Evolutionary conservation across 352 stramenopile species (phyloP).

Genomic region (Pythium rishiriense): DNA sequence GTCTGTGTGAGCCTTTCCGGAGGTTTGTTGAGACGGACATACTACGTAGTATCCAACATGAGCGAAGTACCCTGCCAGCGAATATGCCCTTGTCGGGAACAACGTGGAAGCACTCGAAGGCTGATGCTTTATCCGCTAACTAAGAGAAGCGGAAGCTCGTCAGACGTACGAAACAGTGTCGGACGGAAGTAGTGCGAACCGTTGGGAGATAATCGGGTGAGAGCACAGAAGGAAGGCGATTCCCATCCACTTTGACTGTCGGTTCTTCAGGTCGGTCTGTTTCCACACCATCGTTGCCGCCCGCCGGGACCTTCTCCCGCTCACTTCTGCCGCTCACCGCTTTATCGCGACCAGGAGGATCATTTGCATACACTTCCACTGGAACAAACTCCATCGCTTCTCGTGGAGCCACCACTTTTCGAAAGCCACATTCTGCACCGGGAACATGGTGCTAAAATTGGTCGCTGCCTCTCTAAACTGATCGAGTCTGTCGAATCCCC

Average conservation of each 20-base stretch:
- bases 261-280: neutral
- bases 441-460: neutral
- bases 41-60: too few relatives aligned
- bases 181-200: conserved; percentile 19
- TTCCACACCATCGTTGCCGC: conserved; percentile 1
- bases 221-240: conserved; percentile 19
- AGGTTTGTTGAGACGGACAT: too few relatives aligned
- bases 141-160: conserved; percentile 3
- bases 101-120: conserved; percentile 51
- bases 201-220: conserved; percentile 32
- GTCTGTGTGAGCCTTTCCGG: too few relatives aligned
- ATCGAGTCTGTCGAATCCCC: neutral
- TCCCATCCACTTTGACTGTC: neutral
- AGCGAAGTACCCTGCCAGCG: conserved; percentile 53
- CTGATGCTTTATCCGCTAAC: conserved; percentile 33
- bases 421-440: too few relatives aligned
- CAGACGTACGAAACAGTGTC: neutral
- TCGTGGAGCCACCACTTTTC: neutral
- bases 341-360: neutral
- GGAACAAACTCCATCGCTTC: conserved; percentile 24
- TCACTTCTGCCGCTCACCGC: neutral
- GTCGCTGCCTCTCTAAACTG: too few relatives aligned
- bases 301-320: neutral
- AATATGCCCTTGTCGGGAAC: conserved; percentile 53
- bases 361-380: conserved; percentile 21